Evolutionary conservation across 116 monocot genomes (phyloP).

Genomic region (Dioscorea cayenensis): DNA sequence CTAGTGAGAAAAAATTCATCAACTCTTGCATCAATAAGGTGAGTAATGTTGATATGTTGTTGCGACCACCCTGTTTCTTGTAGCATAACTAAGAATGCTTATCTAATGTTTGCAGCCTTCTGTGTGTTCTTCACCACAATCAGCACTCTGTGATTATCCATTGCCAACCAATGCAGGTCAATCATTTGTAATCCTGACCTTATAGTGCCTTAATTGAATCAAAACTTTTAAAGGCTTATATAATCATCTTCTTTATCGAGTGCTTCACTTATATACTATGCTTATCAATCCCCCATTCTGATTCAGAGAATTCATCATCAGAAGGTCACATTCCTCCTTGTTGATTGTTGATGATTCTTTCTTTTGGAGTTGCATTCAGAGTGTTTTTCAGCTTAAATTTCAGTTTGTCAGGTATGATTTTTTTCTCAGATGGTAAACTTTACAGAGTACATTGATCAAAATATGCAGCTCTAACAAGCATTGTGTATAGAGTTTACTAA

Average conservation of each 20-base stretch:
- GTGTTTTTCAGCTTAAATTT: too few relatives aligned
- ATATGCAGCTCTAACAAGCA: too few relatives aligned
- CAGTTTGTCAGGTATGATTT: too few relatives aligned
- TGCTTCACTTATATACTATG: background rate
- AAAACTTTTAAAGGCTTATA: background rate
- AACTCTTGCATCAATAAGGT: background rate
- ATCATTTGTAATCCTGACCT: background rate
- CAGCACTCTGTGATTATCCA: background rate
- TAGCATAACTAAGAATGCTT: background rate
- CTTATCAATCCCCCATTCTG: background rate
- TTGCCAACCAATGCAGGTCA: background rate
- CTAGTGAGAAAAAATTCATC: background rate
- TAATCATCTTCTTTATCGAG: background rate
- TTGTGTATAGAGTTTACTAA: too few relatives aligned
- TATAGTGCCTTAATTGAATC: background rate
- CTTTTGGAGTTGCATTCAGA: too few relatives aligned
- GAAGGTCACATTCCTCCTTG: background rate
- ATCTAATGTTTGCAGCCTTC: constrained; percentile 5
- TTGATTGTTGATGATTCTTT: too few relatives aligned
- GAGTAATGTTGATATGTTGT: background rate
- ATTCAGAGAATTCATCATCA: background rate
- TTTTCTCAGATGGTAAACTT: too few relatives aligned
- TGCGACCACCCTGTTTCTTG: background rate
- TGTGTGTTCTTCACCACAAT: constrained; percentile 9
- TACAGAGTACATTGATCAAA: too few relatives aligned